Conservation (phyloP, 2,329 filamentous ascomycete genomes). For the Venturia effusa region DNA sequence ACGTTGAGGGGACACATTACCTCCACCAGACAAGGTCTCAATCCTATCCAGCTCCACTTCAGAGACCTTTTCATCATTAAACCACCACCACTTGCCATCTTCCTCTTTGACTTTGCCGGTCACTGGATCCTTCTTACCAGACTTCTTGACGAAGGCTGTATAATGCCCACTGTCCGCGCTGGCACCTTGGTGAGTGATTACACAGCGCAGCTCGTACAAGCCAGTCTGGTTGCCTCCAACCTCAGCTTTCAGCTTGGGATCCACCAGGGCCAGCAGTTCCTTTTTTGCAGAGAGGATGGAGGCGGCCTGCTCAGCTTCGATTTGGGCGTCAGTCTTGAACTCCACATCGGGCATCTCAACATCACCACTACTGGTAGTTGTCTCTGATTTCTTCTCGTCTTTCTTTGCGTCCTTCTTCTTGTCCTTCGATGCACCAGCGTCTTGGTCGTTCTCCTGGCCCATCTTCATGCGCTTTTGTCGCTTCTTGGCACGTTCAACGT, state of each 20-base stretch:
- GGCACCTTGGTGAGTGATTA: constrained; percentile 93
- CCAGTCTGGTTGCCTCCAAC: constrained; percentile 85
- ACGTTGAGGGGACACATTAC: constrained; percentile 33
- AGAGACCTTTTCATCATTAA: constrained; percentile 95
- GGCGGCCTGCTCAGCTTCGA: constrained; percentile 73
- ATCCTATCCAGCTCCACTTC: constrained; percentile 91
- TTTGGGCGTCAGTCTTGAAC: constrained; percentile 89
- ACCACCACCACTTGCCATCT: constrained; percentile 99
- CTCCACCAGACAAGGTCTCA: constrained; percentile 77
- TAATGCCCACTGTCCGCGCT: constrained; percentile 97
- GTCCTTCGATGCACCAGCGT: constrained; percentile 28
- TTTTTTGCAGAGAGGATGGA: constrained; percentile 73
- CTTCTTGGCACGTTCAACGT: constrained; percentile 84
- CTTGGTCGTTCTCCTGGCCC: constrained; percentile 40
- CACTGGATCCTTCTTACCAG: constrained; percentile 57
- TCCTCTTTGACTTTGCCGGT: constrained; percentile 70
- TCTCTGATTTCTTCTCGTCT: constrained; percentile 36
- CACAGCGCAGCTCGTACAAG: constrained; percentile 84
- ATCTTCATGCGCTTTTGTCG: constrained; percentile 65
- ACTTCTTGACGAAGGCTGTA: constrained; percentile 95
- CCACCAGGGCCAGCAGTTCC: constrained; percentile 70
- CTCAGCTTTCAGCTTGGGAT: constrained; percentile 63
- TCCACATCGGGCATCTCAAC: constrained; percentile 59
- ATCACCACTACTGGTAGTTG: constrained; percentile 43
- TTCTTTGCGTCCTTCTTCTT: constrained; percentile 35